Percentiles rank a stretch among this genome's conserved stretches.
These are phyloP conservation scores for Diversispora eburnea DNA, from an alignment of 192 early-diverging fungal species.

Conservation along the genomic window DNA sequence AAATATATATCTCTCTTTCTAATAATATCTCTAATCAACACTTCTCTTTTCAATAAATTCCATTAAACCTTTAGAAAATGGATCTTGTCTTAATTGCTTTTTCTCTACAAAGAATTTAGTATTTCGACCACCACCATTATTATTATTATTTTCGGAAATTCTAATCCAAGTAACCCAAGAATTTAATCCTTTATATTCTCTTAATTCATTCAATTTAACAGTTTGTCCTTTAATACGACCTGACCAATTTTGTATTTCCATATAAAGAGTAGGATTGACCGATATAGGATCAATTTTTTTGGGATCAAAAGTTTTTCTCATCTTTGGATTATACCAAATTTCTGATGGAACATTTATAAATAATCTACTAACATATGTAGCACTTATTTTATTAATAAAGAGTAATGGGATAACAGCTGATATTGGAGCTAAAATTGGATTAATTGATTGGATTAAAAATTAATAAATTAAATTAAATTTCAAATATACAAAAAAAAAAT, in stretches of 20 bases:
- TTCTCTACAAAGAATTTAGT: slow-evolving; percentile 12
- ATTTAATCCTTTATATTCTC: not conserved
- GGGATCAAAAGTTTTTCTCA: not conserved
- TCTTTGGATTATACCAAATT: not conserved
- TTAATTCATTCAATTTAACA: slow-evolving; percentile 10
- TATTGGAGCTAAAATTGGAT: not conserved
- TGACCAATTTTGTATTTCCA: slow-evolving; percentile 4
- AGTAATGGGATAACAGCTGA: not conserved
- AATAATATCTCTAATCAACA: too few relatives aligned
- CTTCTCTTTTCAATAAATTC: slow-evolving; percentile 16
- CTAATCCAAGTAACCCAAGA: slow-evolving; percentile 5
- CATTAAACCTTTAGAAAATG: slow-evolving; percentile 13
- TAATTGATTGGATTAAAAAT: too few relatives aligned
- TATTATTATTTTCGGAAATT: not conserved
- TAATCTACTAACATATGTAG: slow-evolving; percentile 8
- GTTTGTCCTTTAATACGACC: not conserved
- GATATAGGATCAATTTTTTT: not conserved
- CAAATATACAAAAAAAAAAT: not conserved
- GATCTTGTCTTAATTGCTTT: not conserved
- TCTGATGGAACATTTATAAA: slow-evolving; percentile 6
- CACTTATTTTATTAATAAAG: slow-evolving; percentile 19
- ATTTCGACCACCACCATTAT: too few relatives aligned
- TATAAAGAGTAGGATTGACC: not conserved
- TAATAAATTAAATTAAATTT: too few relatives aligned
- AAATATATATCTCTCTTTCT: too few relatives aligned